Conservation (phyloP, 345 rosid species). For the Orychophragmus violaceus region DNA sequence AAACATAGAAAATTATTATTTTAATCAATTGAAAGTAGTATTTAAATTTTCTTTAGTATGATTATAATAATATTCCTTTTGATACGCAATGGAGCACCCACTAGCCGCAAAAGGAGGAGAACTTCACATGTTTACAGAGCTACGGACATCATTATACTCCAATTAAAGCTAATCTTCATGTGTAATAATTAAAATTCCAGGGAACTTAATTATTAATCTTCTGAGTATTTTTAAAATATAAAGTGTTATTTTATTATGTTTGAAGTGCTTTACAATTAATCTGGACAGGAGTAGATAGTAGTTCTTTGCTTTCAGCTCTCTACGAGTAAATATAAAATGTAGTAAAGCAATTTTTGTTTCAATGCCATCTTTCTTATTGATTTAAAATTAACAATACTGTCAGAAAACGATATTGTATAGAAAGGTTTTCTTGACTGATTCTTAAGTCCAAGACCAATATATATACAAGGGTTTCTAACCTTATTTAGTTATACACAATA, state of each 20-base stretch:
- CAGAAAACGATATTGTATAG: too few relatives aligned
- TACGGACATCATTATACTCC: slow-evolving; percentile 37
- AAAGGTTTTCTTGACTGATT: too few relatives aligned
- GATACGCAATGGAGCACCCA: slow-evolving; percentile 37
- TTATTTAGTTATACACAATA: too few relatives aligned
- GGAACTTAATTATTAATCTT: slow-evolving; percentile 1
- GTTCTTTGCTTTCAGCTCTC: slow-evolving; percentile 32
- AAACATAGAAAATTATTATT: background rate
- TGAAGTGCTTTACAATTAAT: slow-evolving; percentile 29
- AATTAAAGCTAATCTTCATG: slow-evolving; percentile 35
- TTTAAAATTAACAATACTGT: slow-evolving; percentile 6
- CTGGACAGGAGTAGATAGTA: slow-evolving; percentile 11
- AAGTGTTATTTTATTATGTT: background rate
- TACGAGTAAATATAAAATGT: slow-evolving; percentile 2
- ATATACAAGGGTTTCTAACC: too few relatives aligned
- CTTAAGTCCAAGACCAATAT: too few relatives aligned
- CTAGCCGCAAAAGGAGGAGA: slow-evolving; percentile 39
- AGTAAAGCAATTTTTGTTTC: background rate
- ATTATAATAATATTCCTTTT: slow-evolving; percentile 21
- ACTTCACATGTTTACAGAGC: slow-evolving; percentile 34
- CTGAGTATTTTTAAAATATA: background rate
- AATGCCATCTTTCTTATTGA: background rate
- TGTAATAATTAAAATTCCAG: slow-evolving; percentile 20
- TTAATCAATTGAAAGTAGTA: background rate
- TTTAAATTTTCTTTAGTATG: background rate